Evolutionary conservation across 2,329 filamentous ascomycete genomes (phyloP), one percentile per base, ranked within the genome.

Genomic region (Colletotrichum somersetense): DNA sequence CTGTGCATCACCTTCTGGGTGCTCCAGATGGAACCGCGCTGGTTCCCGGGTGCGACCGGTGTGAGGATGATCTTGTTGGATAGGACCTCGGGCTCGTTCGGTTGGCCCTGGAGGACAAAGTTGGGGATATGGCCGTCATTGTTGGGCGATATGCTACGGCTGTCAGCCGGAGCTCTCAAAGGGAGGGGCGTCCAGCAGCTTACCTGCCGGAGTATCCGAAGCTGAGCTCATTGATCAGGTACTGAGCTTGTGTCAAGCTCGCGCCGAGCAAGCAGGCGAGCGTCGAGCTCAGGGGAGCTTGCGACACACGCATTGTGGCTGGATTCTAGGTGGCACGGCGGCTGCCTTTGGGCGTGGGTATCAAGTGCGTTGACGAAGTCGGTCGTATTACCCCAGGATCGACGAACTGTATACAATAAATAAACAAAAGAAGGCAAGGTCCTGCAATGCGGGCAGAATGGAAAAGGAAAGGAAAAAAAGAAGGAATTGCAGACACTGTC

Each of bases 1-100:
- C 86, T 82, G 72, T 91, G 85, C 76, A 89, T 82, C 61, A 93
- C 85, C 44, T 87, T 78, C 71, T 85, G 81, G 74, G 95, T 90
- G 42, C 92, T 87, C 96, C 96, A 99, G 76, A 96, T 80, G 62
- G 93, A 92, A 73, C 94, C 93, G 80, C 95, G 91, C 78, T 93
- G 91, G 82, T 95, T 95, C 67, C 96, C 96, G 7, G 95, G 94
- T 61, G 91, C 91, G 18, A 95, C 91, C 14, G 96, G 96, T 1
- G 96, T 99, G 69, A 99, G 89, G 80, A 99, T 93, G 72, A 98
- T 80, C 80, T 95, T 94, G 86, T 98, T 96, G 75, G 95, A 97
- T 72, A 98, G 89, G 72, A 92, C 81, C 77, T 92, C 88, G 75
- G 90, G 89, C 46, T 81, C 76, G 74, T 83, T 80, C 38, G 89